A percentile compares a stretch with the other conserved stretches of the same genome.
Evolutionary conservation across 805 yeast genomes (phyloP).

Genomic region (Yamadazyma laniorum): DNA sequence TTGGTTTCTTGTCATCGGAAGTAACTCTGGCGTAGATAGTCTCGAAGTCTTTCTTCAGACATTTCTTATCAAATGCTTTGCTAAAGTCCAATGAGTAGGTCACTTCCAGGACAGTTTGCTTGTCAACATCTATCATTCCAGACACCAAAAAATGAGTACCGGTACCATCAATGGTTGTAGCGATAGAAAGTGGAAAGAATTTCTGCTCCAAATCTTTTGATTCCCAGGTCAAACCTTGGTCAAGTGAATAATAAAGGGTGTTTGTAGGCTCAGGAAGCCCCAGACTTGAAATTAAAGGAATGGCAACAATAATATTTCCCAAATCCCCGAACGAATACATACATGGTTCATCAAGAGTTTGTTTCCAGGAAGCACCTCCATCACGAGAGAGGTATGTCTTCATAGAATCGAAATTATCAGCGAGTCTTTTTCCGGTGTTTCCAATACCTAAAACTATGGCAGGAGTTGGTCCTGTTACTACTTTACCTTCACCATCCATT

Average conservation of each 20-base stretch:
- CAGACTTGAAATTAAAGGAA: conserved; percentile 32
- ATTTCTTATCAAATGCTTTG: conserved; percentile 47
- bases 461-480: conserved; percentile 53
- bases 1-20: conserved; percentile 28
- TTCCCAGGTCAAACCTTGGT: conserved; percentile 71
- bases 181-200: conserved; percentile 40
- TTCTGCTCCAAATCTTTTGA: conserved; percentile 45
- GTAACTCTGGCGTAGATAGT: conserved; percentile 54
- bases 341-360: conserved; percentile 52
- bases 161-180: conserved; percentile 70
- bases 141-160: conserved; percentile 54
- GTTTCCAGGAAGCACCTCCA: conserved; percentile 74
- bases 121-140: conserved; percentile 32
- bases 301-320: conserved; percentile 69
- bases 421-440: conserved; percentile 27
- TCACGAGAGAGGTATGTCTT: conserved; percentile 67
- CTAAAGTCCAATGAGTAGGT: conserved; percentile 54
- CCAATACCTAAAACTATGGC: conserved; percentile 42
- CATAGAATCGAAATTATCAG: conserved; percentile 15
- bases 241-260: conserved; percentile 54
- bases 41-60: conserved; percentile 59
- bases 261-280: conserved; percentile 26
- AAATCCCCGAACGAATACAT: conserved; percentile 68
- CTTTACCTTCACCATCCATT: conserved; percentile 40
- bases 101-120: conserved; percentile 16